Base-by-base conservation (phyloP, 768 basidiomycete species). In the Amanita thiersii region DNA sequence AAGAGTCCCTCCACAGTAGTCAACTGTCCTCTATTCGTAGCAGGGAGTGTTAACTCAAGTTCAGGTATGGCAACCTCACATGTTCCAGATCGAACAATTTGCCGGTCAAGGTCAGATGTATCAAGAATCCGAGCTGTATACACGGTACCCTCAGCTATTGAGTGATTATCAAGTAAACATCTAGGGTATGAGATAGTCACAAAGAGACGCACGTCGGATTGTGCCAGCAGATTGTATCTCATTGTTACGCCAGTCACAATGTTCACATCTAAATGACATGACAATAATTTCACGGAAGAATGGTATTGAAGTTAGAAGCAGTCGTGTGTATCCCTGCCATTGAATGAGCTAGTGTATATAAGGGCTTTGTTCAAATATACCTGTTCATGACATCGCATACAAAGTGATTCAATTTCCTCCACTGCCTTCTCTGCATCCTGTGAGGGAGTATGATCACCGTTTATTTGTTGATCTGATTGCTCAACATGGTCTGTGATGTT, bases 1-100 rank as follows among this genome's bases (percentile, higher is more conserved):
- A 99, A 62, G 48, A 97, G 75, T 26, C 96, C 94, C 59, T 99
- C 96, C 36, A 97, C 75, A 2, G 91, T 99, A n/a, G 94, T 97
- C 9, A 99, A 76, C 55, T 96, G 91, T 7, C 94, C 94, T 11
- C 88, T 78, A 5, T 66, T 66, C 7, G 79, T 77, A 1, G 86
- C 69, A 0, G 96, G 96, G 21, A 99, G 86, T 2, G 90, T 94
- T 47, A 99, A 72, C 50, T 91, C 80, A 51, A 85, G 77, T 57
- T 98, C 91, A 14, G 90, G 88, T 43, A 99, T 82, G 33, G 67
- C 56, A 52, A 98, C 73, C 44, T 86, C 81, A 62, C 87, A 86
- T 6, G 78, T 75, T 5, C 79, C 68, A 1, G 92, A 92, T 50
- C 93, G 88, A 52, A 99, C 86, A 51, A 99, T 70, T 61, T 98